Base-by-base conservation (phyloP, 176 grass and related monocot genomes). In the Pontederia crassipes region DNA sequence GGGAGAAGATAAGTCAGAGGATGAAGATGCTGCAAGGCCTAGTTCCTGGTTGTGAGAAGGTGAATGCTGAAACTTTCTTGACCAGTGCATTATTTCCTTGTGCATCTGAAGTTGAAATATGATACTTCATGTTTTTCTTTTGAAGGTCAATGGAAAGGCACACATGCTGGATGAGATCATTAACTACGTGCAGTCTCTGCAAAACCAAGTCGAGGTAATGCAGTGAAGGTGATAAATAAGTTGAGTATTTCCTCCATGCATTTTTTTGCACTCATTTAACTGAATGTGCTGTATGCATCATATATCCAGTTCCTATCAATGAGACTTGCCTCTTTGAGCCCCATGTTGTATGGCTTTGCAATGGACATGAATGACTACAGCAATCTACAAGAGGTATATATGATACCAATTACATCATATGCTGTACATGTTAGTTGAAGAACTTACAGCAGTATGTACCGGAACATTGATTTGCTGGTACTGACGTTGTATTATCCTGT, bases 11-110 rank as follows among this genome's bases (percentile, higher is more conserved):
- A 63, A 95, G 90, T 73, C 83, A 90, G 75, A 83, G 90, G 86
- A 95, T 90, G 90, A 90, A 82, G 83, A 70, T 95, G 83, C 66
- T 95, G 72, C 90, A 95, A 74, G 72, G 77, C 52, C 86, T 95
- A 67, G 90, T 95, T 57, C 90, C 90, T 75, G 90, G 90, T 8
- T 86, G 89, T 78, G 89, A 86, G 70, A 95, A 90, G 90, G 89
- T 95, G 58, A 2, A 14, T 11, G 51, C 51, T 8, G 14, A 18
- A 20, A 4, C 6, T 24, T 46, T 40, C 3, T 40, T 16, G 10
- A 24, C 8, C 6, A 28, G n/a, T 40, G 16, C 46, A 46, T 9
- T 45, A 16, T 55, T 10, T 46, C 28, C 48, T 29, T 9, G 8
- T n/a, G 15, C 11, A 3, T 35, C 16, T 17, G 17, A 48, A 8